A percentile compares a stretch with the other conserved stretches of the same genome.
Conservation (phyloP, 2,329 filamentous ascomycete species). For the Cercospora citrullina region DNA sequence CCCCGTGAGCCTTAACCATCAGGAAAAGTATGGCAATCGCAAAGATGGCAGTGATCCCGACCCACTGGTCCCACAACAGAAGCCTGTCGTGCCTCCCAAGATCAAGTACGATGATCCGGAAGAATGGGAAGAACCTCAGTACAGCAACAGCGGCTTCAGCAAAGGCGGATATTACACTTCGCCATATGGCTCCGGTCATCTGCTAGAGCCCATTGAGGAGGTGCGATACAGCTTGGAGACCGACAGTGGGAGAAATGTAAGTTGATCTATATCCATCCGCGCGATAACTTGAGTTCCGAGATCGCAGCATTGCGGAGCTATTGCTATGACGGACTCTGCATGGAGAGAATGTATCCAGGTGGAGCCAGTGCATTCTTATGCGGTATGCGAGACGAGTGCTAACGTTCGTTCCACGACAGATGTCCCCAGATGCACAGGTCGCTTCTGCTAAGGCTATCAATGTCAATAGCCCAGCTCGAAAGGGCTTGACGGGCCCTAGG, state of each 20-base stretch:
- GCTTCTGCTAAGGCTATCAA: constrained; percentile 32
- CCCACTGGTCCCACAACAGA: constrained; percentile 54
- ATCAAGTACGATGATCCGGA: constrained; percentile 32
- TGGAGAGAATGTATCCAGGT: not conserved
- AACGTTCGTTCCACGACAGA: constrained; percentile 12
- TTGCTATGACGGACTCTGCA: not conserved
- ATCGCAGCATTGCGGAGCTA: not conserved
- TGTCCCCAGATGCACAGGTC: constrained; percentile 35
- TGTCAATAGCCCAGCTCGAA: constrained; percentile 42
- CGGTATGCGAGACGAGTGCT: not conserved
- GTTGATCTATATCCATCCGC: constrained; percentile 12
- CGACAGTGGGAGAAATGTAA: constrained; percentile 39
- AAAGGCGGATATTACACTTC: constrained; percentile 38
- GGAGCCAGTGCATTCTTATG: not conserved
- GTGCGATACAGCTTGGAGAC: constrained; percentile 53
- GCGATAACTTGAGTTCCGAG: not conserved
- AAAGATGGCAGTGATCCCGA: constrained; percentile 59
- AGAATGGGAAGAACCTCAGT: constrained; percentile 35
- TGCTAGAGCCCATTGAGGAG: constrained; percentile 54
- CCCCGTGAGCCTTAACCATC: constrained; percentile 34
- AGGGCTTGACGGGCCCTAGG: constrained; percentile 48
- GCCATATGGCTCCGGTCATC: constrained; percentile 41
- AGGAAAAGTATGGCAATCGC: constrained; percentile 39
- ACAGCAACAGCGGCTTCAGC: constrained; percentile 40
- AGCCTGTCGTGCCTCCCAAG: constrained; percentile 29